phyloP scores from a whole-genome alignment of 208 protist genomes.

The Acanthamoeba castellanii region DNA sequence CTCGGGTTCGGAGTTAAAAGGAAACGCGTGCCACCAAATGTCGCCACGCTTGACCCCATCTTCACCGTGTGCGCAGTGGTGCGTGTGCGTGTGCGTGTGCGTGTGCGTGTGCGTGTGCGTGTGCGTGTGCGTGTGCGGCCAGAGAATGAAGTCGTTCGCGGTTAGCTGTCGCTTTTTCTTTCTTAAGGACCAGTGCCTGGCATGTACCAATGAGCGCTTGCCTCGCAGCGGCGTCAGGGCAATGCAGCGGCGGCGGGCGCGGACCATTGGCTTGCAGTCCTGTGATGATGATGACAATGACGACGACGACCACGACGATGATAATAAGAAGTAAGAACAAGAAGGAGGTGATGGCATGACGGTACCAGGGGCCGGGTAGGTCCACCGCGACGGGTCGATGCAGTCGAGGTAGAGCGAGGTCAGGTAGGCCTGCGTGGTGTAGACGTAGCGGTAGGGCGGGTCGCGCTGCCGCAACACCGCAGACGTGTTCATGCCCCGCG shows the following conservation, averaged over 20 bases:
- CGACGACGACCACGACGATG: not conserved
- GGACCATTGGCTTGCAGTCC: constrained; percentile 30
- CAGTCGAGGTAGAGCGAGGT: constrained; percentile 39
- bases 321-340: not conserved
- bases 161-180: no score
- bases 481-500: constrained; percentile 21
- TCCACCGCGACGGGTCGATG: constrained; percentile 2
- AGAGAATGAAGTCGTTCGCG: no score
- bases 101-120: not conserved
- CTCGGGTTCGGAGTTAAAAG: constrained; percentile 58
- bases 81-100: not conserved
- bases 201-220: constrained; percentile 10
- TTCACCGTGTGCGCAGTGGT: not conserved
- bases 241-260: not conserved
- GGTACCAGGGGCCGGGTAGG: not conserved
- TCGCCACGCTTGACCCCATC: constrained; percentile 47
- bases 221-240: not conserved
- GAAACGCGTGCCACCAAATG: constrained; percentile 58
- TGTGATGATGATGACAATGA: not conserved
- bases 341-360: not conserved
- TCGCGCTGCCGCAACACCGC: not conserved
- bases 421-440: constrained; percentile 39
- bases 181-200: no score
- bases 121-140: not conserved
- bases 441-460: constrained; percentile 17